These are phyloP conservation scores for Quercus mongolica DNA, from an alignment of 306 rosid species.

Conservation along the genomic window DNA sequence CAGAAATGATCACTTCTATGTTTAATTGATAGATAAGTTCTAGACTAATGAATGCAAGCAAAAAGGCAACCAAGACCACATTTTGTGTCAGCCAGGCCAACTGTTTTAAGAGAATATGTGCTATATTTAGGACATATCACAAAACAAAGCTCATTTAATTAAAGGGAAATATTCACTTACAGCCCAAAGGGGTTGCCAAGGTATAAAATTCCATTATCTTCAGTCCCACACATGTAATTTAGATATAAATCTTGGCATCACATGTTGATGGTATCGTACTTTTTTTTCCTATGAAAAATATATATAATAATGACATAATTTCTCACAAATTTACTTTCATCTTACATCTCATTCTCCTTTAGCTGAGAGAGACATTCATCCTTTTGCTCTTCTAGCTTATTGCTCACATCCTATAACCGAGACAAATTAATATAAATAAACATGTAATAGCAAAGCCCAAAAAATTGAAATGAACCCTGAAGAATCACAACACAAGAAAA, in stretches of 20 bases:
- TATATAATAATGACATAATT: neutral
- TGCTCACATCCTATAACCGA: slow-evolving; percentile 75
- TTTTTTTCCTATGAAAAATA: neutral
- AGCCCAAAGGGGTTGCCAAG: neutral
- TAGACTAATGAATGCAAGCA: too few species aligned
- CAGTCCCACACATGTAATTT: too few species aligned
- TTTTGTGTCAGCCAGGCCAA: too few species aligned
- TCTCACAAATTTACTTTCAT: slow-evolving; percentile 18
- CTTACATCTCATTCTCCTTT: slow-evolving; percentile 95
- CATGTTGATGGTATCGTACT: neutral
- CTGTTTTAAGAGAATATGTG: too few species aligned
- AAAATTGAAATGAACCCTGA: neutral
- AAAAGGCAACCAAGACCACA: too few species aligned
- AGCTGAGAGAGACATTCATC: slow-evolving; percentile 86
- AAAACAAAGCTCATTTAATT: neutral
- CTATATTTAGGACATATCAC: too few species aligned
- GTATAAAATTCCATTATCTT: neutral
- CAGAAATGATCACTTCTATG: neutral
- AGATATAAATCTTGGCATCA: neutral
- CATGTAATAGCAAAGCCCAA: neutral
- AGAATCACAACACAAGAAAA: neutral
- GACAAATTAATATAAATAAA: slow-evolving; percentile 17
- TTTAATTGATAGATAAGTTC: too few species aligned
- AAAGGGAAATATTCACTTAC: neutral
- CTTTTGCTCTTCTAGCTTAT: slow-evolving; percentile 91